Evolutionary conservation across 331 rosid genomes (phyloP), one percentile per base, ranked within the genome.

Genomic region (Acacia concinna): DNA sequence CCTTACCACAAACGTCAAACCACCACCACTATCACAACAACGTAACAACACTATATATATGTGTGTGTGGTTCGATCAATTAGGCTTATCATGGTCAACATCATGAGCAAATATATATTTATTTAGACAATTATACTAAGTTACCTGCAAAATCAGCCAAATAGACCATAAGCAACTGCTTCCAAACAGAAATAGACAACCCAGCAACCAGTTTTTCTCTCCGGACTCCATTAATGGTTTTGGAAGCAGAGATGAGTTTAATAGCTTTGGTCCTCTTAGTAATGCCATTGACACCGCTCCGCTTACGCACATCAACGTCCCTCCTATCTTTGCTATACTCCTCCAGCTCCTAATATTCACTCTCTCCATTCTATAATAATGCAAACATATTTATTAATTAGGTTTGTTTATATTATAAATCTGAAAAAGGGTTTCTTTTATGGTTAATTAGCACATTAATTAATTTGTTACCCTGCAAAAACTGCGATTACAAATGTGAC

Each of bases 71-170:
- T n/a, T n/a, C n/a, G n/a, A n/a, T n/a, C n/a, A n/a, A n/a, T n/a
- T n/a, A n/a, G n/a, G n/a, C n/a, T n/a, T n/a, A n/a, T n/a, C n/a
- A n/a, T n/a, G n/a, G n/a, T n/a, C n/a, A n/a, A n/a, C 46, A 41
- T 41, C 46, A 41, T 11, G 46, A 41, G 46, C 46, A 41, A n/a
- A n/a, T n/a, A n/a, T n/a, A n/a, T n/a, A n/a, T n/a, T n/a, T 17
- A 46, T 14, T 15, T 28, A 43, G 49, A 43, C 5, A 35, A 14
- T 38, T n/a, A n/a, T n/a, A n/a, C n/a, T n/a, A n/a, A n/a, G n/a
- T n/a, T 79, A 90, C 97, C 94, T 88, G 90, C 68, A 89, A 64
- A 80, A 88, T 89, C 40, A 88, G 77, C 94, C 91, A 89, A 64
- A 79, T 8, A 1, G 92, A 40, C 89, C 89, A 86, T 18, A 56